These are phyloP conservation scores for Crepidotus variabilis DNA, from an alignment of 768 basidiomycete species.

Conservation along the genomic window DNA sequence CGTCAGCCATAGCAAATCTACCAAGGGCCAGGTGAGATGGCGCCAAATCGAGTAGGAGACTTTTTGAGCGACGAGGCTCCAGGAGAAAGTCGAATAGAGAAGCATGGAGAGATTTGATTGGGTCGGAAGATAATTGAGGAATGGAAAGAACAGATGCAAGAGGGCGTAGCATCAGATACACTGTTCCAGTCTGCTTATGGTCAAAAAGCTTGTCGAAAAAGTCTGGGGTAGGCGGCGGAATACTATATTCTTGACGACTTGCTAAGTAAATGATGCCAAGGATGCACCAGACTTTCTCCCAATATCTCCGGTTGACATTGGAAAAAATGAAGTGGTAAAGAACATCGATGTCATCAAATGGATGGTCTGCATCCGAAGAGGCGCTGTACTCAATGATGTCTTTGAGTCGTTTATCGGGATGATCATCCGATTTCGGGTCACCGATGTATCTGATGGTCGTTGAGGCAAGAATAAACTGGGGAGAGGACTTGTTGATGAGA, in stretches of 20 bases:
- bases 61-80: conserved; percentile 8
- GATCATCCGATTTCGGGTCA: neutral
- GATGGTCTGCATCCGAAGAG: neutral
- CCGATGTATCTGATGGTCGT: neutral
- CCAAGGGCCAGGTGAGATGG: too few species aligned
- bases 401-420: neutral
- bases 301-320: neutral
- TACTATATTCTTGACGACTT: neutral
- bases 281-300: neutral
- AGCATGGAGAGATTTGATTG: neutral
- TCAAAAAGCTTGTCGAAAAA: neutral
- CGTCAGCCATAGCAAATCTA: too few species aligned
- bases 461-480: neutral
- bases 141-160: neutral
- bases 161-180: neutral
- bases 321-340: neutral
- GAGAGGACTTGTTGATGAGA: neutral
- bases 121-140: neutral
- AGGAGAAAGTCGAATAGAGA: neutral
- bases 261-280: neutral
- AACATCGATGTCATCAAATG: neutral
- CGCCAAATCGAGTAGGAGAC: too few species aligned
- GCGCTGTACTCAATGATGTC: neutral
- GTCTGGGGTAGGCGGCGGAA: neutral
- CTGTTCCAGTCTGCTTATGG: neutral